Percentiles rank a stretch among this genome's conserved stretches.
Evolutionary conservation across 1,284 basidiomycete genomes (phyloP).

Genomic region (Ceratobasidium sp.): DNA sequence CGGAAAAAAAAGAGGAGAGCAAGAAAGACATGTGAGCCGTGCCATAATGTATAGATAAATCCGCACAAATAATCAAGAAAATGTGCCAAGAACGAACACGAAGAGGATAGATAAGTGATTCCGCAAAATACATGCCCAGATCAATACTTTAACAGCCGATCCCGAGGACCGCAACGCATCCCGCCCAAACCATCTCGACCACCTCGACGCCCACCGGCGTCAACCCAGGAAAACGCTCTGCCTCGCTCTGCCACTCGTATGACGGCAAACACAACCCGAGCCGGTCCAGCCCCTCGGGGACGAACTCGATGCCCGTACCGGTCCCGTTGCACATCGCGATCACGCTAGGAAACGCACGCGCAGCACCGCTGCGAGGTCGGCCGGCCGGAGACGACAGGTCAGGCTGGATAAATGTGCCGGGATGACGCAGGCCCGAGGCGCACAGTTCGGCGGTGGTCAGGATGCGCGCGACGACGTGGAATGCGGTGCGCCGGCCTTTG

Average conservation of each 20-base stretch:
- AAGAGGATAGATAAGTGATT: conserved; percentile 7
- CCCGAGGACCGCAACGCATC: conserved; percentile 66
- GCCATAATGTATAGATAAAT: conserved; percentile 8
- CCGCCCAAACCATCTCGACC: conserved; percentile 82
- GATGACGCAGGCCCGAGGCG: conserved; percentile 72
- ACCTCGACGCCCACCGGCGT: conserved; percentile 76
- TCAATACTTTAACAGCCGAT: conserved; percentile 41
- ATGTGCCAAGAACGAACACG: conserved; percentile 2
- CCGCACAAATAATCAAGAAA: background rate
- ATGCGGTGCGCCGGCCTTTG: conserved; percentile 52
- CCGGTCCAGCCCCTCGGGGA: conserved; percentile 69
- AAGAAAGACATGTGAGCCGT: conserved; percentile 12
- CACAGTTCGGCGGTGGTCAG: conserved; percentile 71
- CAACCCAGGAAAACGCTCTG: conserved; percentile 54
- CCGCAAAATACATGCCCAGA: background rate
- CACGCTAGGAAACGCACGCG: conserved; percentile 49
- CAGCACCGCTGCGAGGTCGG: conserved; percentile 5
- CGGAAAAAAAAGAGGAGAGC: background rate
- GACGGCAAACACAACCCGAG: conserved; percentile 62
- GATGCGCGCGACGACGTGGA: conserved; percentile 70
- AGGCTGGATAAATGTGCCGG: conserved; percentile 65
- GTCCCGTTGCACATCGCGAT: conserved; percentile 69
- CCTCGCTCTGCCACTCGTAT: conserved; percentile 45
- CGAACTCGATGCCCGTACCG: conserved; percentile 70
- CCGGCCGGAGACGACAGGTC: conserved; percentile 52